These are phyloP conservation scores for Hyaloscypha hepaticicola DNA, from an alignment of 495 filamentous ascomycete species.

Conservation along the genomic window DNA sequence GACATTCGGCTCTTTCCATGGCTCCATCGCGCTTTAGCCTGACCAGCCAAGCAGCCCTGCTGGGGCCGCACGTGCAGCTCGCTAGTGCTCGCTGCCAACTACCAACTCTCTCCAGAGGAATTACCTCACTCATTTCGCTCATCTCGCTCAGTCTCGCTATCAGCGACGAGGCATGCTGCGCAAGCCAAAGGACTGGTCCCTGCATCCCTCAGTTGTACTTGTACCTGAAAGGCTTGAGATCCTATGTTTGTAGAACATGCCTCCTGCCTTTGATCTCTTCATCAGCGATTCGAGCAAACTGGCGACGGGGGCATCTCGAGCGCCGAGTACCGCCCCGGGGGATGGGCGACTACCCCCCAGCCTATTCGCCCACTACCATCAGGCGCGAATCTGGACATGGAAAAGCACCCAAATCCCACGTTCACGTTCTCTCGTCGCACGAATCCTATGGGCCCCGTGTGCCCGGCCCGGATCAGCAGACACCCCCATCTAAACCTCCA, in stretches of 20 bases:
- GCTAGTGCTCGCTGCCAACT: slow-evolving; percentile 2
- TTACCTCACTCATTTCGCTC: slow-evolving; percentile 5
- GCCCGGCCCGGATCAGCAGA: slow-evolving; percentile 16
- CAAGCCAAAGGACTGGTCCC: neutral
- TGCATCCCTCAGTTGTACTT: neutral
- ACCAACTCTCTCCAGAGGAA: neutral
- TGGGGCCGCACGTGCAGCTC: neutral
- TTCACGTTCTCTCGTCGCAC: neutral
- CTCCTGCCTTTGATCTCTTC: neutral
- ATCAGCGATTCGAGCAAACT: neutral
- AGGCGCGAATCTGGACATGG: neutral
- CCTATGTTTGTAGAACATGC: neutral
- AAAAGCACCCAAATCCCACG: slow-evolving; percentile 18
- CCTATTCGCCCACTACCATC: neutral
- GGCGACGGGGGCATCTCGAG: neutral
- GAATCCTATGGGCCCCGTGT: slow-evolving; percentile 1
- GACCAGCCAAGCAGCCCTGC: neutral
- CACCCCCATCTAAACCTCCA: slow-evolving; percentile 2
- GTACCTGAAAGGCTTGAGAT: slow-evolving; percentile 9
- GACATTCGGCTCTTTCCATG: neutral
- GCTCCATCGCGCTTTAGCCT: too few species aligned
- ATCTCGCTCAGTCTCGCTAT: neutral
- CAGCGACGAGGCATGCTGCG: neutral
- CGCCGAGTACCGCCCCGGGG: neutral
- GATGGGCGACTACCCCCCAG: slow-evolving; percentile 4